Base-by-base conservation (phyloP, 176 grass and related monocot species). In the Lolium perenne region DNA sequence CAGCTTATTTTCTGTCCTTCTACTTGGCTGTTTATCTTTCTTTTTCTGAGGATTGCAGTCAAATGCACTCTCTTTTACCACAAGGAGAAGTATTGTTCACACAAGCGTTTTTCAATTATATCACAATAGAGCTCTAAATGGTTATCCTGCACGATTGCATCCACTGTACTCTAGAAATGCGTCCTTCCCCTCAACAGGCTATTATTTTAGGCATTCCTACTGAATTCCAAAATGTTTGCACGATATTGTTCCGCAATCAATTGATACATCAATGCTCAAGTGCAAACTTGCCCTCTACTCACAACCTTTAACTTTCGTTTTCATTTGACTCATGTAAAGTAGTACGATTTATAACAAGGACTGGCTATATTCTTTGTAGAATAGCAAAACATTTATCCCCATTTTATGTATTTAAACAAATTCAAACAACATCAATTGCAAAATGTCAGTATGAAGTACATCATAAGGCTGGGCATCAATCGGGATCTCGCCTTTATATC, bases 351-450 rank as follows among this genome's bases (percentile, higher is more conserved):
- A 20, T 65, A 23, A 53, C 6, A 83, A 50, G 64, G 66, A 63
- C 12, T 89, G 56, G 13, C 16, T 65, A 55, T 46, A 65, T 89
- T 89, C 1, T 68, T 32, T 38, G 25, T 21, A 58, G 41, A 12
- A 8, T 8, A 61, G 29, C 26, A 45, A 50, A 79, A 66, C 6
- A 64, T 22, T 2, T 0, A n/a, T 5, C 32, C 16, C 11, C 47
- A 26, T 80, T 25, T 38, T 61, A 0, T 77, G 41, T 71, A 50
- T 78, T 16, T 60, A 60, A 77, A 83, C 26, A 12, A 43, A 38
- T 11, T 1, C 18, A 83, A 3, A 25, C 3, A 64, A 70, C 5
- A 71, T 49, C 1, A 59, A 10, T 70, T 71, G 25, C 32, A 38
- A 59, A 85, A 29, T 41, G 9, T 67, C 25, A 53, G 18, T 72